Evolutionary conservation across 257 asterid species (phyloP).

Genomic region (Anisodus acutangulus): DNA sequence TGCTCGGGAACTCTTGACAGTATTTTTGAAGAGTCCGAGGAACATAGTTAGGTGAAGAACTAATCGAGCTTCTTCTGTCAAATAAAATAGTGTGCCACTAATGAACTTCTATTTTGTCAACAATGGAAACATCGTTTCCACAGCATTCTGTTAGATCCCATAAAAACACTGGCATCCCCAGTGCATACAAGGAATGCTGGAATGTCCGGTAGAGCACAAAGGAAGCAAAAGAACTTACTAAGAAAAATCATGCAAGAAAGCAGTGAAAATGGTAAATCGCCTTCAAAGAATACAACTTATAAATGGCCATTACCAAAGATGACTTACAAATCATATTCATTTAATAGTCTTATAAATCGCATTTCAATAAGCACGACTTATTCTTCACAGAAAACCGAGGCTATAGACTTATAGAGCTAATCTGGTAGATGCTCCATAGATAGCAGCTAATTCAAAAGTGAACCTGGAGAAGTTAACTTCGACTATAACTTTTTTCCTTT

Average conservation of each 20-base stretch:
- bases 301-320: no score
- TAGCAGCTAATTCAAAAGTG: neutral
- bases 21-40: no score
- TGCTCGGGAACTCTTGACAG: neutral
- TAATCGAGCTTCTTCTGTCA: slow-evolving; percentile 3
- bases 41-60: neutral
- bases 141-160: neutral
- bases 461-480: neutral
- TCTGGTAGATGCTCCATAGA: neutral
- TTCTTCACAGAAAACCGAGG: neutral
- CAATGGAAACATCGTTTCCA: neutral
- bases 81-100: neutral
- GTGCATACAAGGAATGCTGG: neutral
- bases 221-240: neutral
- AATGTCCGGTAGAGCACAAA: neutral
- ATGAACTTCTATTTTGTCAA: neutral
- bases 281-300: no score
- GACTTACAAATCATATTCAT: no score
- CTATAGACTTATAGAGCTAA: neutral
- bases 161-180: neutral
- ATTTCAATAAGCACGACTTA: no score
- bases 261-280: no score
- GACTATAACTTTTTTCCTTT: neutral
- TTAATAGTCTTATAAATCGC: no score
- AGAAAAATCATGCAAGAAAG: neutral